A percentile compares a stretch with the other conserved stretches of the same genome.
These are phyloP conservation scores for Aspergillus sp. DNA, from an alignment of 2,329 filamentous ascomycete species.

Conservation along the genomic window DNA sequence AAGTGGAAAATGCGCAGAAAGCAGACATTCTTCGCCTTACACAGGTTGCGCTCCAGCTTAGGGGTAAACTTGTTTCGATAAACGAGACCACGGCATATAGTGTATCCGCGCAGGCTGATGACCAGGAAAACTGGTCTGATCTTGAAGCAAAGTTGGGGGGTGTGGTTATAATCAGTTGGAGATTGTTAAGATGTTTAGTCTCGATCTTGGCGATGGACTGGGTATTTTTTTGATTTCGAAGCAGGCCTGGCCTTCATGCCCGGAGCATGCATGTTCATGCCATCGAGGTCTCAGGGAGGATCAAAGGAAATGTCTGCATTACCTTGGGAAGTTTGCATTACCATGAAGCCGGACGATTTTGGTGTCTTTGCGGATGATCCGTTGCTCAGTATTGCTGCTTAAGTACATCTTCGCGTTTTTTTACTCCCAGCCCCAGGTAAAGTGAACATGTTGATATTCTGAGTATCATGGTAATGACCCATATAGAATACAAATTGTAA, in stretches of 20 bases:
- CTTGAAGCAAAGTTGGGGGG: not conserved
- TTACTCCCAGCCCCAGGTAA: too few relatives aligned
- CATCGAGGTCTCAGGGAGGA: not conserved
- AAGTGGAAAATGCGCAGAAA: not conserved
- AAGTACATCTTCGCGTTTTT: too few relatives aligned
- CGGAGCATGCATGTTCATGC: not conserved
- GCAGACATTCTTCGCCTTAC: not conserved
- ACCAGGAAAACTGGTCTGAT: constrained; percentile 1
- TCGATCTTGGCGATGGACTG: not conserved
- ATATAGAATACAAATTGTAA: too few relatives aligned
- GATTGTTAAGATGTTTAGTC: not conserved
- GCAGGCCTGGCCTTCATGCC: not conserved
- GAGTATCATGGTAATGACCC: too few relatives aligned
- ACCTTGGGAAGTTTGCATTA: not conserved
- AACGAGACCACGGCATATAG: not conserved
- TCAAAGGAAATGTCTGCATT: not conserved
- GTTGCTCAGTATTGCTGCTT: not conserved
- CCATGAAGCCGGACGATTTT: not conserved
- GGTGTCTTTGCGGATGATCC: not conserved
- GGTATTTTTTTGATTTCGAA: not conserved
- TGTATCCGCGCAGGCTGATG: not conserved
- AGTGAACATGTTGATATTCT: too few relatives aligned
- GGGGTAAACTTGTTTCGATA: not conserved
- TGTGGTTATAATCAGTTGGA: not conserved
- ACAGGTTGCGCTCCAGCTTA: not conserved